Evolutionary conservation across 2,329 filamentous ascomycete species (phyloP).

Genomic region (Beauveria varroae): DNA sequence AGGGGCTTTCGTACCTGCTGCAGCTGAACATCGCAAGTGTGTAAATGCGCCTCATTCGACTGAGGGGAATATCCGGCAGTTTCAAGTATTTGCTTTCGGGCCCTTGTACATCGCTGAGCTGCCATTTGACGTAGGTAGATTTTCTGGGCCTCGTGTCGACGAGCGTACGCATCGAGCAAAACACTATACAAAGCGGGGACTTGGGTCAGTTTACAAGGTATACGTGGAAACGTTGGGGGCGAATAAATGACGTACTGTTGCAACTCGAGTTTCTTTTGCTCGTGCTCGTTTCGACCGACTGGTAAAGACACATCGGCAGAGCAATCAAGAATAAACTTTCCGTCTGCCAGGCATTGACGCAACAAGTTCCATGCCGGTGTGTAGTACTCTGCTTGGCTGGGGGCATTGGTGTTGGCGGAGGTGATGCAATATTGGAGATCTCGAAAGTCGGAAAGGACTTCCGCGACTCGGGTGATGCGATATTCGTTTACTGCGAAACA

Average conservation of each 20-base stretch:
- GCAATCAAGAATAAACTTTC: slow-evolving; percentile 57
- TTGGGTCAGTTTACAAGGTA: background rate
- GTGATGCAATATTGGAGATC: slow-evolving; percentile 56
- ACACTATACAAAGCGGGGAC: slow-evolving; percentile 32
- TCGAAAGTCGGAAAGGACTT: slow-evolving; percentile 55
- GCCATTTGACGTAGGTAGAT: slow-evolving; percentile 55
- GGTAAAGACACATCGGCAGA: slow-evolving; percentile 54
- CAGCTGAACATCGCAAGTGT: slow-evolving; percentile 49
- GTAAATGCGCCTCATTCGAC: slow-evolving; percentile 40
- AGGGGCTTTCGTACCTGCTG: slow-evolving; percentile 39
- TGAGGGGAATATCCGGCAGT: slow-evolving; percentile 40
- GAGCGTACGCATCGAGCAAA: slow-evolving; percentile 51
- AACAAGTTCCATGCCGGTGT: slow-evolving; percentile 56
- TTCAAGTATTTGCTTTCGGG: slow-evolving; percentile 43
- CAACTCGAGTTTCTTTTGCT: slow-evolving; percentile 55
- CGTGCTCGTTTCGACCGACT: slow-evolving; percentile 43
- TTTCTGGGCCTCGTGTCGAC: slow-evolving; percentile 57
- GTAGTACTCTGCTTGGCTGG: slow-evolving; percentile 50
- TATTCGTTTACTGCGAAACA: slow-evolving; percentile 49
- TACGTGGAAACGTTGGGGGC: background rate
- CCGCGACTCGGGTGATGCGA: slow-evolving; percentile 51
- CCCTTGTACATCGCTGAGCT: slow-evolving; percentile 52
- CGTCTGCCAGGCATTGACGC: slow-evolving; percentile 55
- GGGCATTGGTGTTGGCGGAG: slow-evolving; percentile 46
- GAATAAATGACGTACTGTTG: slow-evolving; percentile 42